Conservation (phyloP, 2,329 filamentous ascomycete genomes). For the Xenosphaeropsis pyriputrescens region DNA sequence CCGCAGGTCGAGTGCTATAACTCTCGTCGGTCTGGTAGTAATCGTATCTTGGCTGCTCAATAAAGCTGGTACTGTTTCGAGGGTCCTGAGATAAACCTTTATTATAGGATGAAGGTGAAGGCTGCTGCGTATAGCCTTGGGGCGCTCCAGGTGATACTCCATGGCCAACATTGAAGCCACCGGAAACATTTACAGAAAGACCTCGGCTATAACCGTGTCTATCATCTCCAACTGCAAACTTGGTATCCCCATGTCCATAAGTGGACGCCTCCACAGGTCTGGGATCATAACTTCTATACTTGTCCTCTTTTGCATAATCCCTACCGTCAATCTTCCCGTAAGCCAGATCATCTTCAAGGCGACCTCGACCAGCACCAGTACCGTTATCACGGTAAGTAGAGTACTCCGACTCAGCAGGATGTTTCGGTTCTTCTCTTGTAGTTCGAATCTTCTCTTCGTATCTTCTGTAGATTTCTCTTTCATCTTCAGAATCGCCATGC, state of each 20-base stretch:
- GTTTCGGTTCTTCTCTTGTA: too few species aligned
- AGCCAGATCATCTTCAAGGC: background rate
- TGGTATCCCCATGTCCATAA: conserved; percentile 4
- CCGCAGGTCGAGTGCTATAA: conserved; percentile 1
- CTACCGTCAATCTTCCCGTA: background rate
- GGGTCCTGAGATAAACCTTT: conserved; percentile 17
- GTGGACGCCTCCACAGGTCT: background rate
- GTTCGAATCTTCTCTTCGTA: too few species aligned
- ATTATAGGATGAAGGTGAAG: conserved; percentile 1
- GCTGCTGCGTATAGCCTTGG: background rate
- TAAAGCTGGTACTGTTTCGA: conserved; percentile 24
- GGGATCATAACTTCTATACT: conserved; percentile 2
- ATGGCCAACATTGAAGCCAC: conserved; percentile 9
- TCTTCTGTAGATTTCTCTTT: background rate
- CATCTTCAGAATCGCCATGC: background rate
- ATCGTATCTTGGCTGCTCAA: conserved; percentile 8
- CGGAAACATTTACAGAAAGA: conserved; percentile 14
- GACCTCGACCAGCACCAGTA: background rate
- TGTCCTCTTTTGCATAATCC: conserved; percentile 4
- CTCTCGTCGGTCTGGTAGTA: conserved; percentile 10
- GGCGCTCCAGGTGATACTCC: conserved; percentile 1
- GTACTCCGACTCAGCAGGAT: too few species aligned
- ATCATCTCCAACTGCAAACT: conserved; percentile 3
- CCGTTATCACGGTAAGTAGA: too few species aligned
- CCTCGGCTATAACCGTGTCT: conserved; percentile 5